Evolutionary conservation across 2,329 filamentous ascomycete species (phyloP).

Genomic region (Trematosphaeria pertusa): DNA sequence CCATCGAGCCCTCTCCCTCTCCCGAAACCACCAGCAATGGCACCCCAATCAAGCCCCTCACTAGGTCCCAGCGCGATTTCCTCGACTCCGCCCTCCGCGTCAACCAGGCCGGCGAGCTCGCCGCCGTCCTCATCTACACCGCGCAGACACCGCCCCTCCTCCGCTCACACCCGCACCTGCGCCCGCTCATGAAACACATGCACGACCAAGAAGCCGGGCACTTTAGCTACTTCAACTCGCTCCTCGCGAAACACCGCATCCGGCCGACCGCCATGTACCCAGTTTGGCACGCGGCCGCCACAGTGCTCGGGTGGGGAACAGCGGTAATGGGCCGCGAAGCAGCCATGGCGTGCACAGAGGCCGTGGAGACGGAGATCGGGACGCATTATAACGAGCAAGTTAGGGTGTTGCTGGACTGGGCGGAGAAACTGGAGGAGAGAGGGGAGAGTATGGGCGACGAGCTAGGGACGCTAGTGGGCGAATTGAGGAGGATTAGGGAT

Average conservation of each 20-base stretch:
- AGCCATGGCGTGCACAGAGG: constrained; percentile 98
- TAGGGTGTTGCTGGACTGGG: constrained; percentile 79
- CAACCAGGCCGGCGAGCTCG: constrained; percentile 97
- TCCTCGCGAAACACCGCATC: constrained; percentile 85
- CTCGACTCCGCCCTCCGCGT: constrained; percentile 72
- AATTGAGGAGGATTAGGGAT: constrained; percentile 84
- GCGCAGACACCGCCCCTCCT: constrained; percentile 85
- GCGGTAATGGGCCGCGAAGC: constrained; percentile 89
- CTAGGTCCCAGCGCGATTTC: constrained; percentile 40
- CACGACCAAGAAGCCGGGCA: constrained; percentile 94
- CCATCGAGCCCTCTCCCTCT: constrained; percentile 10
- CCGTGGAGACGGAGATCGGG: constrained; percentile 97
- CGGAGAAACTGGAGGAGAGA: constrained; percentile 73
- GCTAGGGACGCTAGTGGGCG: constrained; percentile 72
- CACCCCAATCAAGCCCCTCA: constrained; percentile 34
- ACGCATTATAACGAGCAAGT: constrained; percentile 96
- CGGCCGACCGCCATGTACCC: constrained; percentile 94
- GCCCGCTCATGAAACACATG: constrained; percentile 95
- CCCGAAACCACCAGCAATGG: constrained; percentile 10
- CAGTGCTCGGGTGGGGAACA: constrained; percentile 86
- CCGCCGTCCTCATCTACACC: constrained; percentile 91
- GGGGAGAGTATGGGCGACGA: constrained; percentile 85
- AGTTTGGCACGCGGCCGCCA: constrained; percentile 81
- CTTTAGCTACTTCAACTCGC: constrained; percentile 81
- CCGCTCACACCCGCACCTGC: constrained; percentile 82